These are phyloP conservation scores for Dalbergia cochinchinensis DNA, from an alignment of 306 rosid species.

Conservation along the genomic window DNA sequence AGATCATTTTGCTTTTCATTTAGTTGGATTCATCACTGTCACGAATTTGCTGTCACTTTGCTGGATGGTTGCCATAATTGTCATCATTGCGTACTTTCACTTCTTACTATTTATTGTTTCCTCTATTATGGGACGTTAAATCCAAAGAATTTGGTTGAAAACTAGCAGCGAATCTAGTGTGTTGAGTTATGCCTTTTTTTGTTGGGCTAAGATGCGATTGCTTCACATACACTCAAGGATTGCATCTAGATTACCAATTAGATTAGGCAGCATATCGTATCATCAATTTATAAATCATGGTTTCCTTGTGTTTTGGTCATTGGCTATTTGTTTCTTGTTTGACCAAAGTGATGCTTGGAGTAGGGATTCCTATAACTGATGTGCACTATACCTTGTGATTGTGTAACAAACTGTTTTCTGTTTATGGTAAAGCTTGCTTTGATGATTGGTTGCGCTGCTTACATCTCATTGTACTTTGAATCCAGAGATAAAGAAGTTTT, in stretches of 20 bases:
- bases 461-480: neutral
- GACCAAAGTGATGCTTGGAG: slow-evolving; percentile 18
- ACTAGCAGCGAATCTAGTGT: slow-evolving; percentile 40
- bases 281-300: neutral
- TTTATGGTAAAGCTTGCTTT: slow-evolving; percentile 25
- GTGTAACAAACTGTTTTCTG: neutral
- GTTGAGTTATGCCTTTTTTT: slow-evolving; percentile 37
- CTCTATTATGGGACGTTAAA: neutral
- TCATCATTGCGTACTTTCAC: slow-evolving; percentile 30
- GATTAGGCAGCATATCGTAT: neutral
- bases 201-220: slow-evolving; percentile 24
- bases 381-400: neutral
- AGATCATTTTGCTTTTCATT: slow-evolving; percentile 31
- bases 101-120: neutral
- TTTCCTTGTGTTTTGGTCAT: slow-evolving; percentile 16
- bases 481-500: neutral
- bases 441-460: too few species aligned
- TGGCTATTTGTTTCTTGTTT: slow-evolving; percentile 28
- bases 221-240: slow-evolving; percentile 29
- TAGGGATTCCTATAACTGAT: slow-evolving; percentile 1
- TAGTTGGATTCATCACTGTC: slow-evolving; percentile 51
- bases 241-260: slow-evolving; percentile 27
- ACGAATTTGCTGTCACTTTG: slow-evolving; percentile 47
- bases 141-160: slow-evolving; percentile 36
- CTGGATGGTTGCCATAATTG: slow-evolving; percentile 29